phyloP scores from a whole-genome alignment of 2,329 filamentous ascomycete species.

The Colletotrichum graminicola region DNA sequence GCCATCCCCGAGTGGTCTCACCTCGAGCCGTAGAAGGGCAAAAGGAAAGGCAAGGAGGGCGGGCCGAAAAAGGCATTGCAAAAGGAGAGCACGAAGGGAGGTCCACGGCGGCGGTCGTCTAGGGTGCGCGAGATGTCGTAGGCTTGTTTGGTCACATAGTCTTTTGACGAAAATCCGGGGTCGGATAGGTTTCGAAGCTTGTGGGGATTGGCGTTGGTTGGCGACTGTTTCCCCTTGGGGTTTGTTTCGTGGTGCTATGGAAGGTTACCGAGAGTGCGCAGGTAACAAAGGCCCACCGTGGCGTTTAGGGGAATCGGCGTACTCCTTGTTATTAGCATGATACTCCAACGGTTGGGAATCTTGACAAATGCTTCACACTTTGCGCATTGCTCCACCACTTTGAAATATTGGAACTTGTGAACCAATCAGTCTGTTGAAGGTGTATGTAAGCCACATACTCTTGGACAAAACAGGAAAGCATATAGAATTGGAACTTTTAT shows the following conservation, averaged over 20 bases:
- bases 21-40: conserved; percentile 61
- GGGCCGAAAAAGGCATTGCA: conserved; percentile 1
- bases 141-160: conserved; percentile 23
- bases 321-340: not conserved
- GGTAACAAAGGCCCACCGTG: not conserved
- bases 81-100: not conserved
- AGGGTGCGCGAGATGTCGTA: conserved; percentile 16
- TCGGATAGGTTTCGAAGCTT: not conserved
- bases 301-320: conserved; percentile 6
- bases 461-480: not conserved
- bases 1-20: conserved; percentile 93
- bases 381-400: not conserved
- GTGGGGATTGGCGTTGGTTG: conserved; percentile 33
- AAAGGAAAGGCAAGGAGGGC: conserved; percentile 15
- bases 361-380: not conserved
- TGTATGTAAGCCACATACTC: not conserved
- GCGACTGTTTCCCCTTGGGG: conserved; percentile 3
- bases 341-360: not conserved
- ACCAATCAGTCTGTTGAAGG: not conserved
- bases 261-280: not conserved
- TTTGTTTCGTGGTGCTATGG: conserved; percentile 2
- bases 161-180: conserved; percentile 22
- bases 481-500: conserved; percentile 32
- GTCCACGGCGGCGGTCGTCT: conserved; percentile 26
- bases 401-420: not conserved